Evolutionary conservation across 768 basidiomycete genomes (phyloP), one percentile per base, ranked within the genome.

Genomic region (Trichaptum fuscoviolaceum): DNA sequence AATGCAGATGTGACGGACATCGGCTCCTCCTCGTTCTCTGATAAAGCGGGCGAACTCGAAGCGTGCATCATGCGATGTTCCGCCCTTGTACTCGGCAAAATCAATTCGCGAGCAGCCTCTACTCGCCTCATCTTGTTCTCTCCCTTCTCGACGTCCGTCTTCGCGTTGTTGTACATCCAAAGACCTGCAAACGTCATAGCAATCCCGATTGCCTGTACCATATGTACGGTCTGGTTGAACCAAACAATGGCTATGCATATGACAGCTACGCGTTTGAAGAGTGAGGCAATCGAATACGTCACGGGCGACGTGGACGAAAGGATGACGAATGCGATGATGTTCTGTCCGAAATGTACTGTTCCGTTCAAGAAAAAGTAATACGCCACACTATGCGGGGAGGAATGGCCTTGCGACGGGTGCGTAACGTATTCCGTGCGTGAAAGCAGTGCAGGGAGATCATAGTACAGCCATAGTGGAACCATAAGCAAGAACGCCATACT

Each of bases 231-330:
- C 79, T 98, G 96, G 65, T 84, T 88, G 80, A 98, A 99, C 96
- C 96, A 99, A 63, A 95, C 81, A 74, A 99, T 92, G 23, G 97
- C 97, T 71, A 98, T 91, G 80, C 95, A 96, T 73, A 99, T 99
- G 72, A 99, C 97, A 60, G 89, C 95, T 65, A 99, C 95, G 26
- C 97, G 94, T 78, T 99, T 99, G 80, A 98, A 87, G 73, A 99
- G 87, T 3, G 95, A 97, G 2, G 97, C 97, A 75, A 99, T 99
- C 64, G 94, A 96, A 78, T 99, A 99, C 0, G 97, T 99, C 70
- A 99, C 97, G 23, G 97, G 96, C 12, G 96, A 98, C 2, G 95
- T 96, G 30, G 92, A 93, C 1, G 96, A 89, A 62, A 99, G 87
- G 73, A 99, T 93, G 75, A 96, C 84, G 80, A 99, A 99, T 34